These are phyloP conservation scores for Claviceps pazoutovae DNA, from an alignment of 2,329 filamentous ascomycete genomes.

Conservation along the genomic window DNA sequence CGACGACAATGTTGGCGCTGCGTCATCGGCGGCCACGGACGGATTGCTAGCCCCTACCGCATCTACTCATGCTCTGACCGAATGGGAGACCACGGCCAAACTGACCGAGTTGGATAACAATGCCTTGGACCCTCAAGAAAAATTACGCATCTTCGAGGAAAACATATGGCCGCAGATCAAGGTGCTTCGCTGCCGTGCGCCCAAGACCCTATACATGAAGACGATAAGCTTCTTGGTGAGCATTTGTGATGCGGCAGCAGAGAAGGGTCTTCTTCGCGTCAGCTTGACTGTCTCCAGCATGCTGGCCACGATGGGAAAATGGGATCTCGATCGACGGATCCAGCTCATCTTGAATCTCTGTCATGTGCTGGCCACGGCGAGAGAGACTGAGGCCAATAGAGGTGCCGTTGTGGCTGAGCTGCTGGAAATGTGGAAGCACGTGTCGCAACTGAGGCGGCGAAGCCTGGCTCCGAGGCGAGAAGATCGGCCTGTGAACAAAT, in stretches of 20 bases:
- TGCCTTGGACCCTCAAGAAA: slow-evolving; percentile 6
- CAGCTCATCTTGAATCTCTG: slow-evolving; percentile 21
- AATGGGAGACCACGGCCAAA: slow-evolving; percentile 18
- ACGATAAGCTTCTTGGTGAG: slow-evolving; percentile 12
- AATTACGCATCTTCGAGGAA: slow-evolving; percentile 13
- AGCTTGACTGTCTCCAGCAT: slow-evolving; percentile 16
- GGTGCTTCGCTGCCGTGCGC: slow-evolving; percentile 13
- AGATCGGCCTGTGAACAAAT: slow-evolving; percentile 7
- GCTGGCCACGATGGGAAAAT: slow-evolving; percentile 13
- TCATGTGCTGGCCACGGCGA: slow-evolving; percentile 9
- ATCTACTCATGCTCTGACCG: slow-evolving; percentile 7
- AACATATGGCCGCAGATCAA: slow-evolving; percentile 19
- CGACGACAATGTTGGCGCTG: neutral
- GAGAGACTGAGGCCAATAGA: slow-evolving; percentile 8
- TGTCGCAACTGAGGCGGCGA: slow-evolving; percentile 20
- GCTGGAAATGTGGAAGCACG: slow-evolving; percentile 22
- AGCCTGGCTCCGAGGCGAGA: slow-evolving; percentile 10
- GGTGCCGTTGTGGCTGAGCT: slow-evolving; percentile 15
- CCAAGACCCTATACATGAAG: slow-evolving; percentile 15
- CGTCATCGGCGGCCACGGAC: neutral
- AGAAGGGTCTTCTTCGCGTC: slow-evolving; percentile 7
- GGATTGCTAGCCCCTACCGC: slow-evolving; percentile 1
- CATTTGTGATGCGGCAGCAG: slow-evolving; percentile 8
- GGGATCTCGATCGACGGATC: slow-evolving; percentile 15
- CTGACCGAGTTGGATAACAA: slow-evolving; percentile 14